phyloP scores from a whole-genome alignment of 805 yeast genomes.

The Jamesozyma rosinii region DNA sequence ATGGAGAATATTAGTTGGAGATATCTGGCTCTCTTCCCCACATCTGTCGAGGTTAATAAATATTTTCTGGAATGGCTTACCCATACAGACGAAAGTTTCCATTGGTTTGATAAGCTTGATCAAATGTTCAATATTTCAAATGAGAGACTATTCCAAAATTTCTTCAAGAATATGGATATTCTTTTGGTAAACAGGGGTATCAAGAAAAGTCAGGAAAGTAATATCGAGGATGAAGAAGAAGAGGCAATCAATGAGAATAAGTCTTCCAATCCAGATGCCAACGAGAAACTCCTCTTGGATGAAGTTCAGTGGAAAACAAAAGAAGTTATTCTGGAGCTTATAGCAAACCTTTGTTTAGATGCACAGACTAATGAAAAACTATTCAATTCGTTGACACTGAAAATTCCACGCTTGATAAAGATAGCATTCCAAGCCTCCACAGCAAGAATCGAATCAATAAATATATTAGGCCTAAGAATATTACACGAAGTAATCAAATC shows the following conservation, averaged over 20 bases:
- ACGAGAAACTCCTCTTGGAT: slow-evolving; percentile 9
- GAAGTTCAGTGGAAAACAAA: slow-evolving; percentile 38
- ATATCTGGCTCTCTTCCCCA: slow-evolving; percentile 39
- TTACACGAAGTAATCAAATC: slow-evolving; percentile 53
- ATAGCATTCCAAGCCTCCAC: slow-evolving; percentile 77
- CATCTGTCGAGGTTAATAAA: slow-evolving; percentile 35
- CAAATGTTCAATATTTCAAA: slow-evolving; percentile 40
- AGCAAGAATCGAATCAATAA: slow-evolving; percentile 50
- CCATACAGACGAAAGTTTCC: slow-evolving; percentile 35
- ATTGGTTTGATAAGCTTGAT: slow-evolving; percentile 53
- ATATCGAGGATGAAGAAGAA: slow-evolving; percentile 40
- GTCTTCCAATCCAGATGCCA: neutral
- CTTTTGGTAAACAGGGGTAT: slow-evolving; percentile 33
- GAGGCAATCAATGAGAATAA: slow-evolving; percentile 33
- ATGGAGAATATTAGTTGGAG: slow-evolving; percentile 55
- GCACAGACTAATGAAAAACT: slow-evolving; percentile 5
- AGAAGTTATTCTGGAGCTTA: slow-evolving; percentile 30
- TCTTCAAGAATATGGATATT: slow-evolving; percentile 35
- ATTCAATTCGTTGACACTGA: slow-evolving; percentile 10
- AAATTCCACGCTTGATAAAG: slow-evolving; percentile 61
- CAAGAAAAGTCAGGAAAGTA: slow-evolving; percentile 27
- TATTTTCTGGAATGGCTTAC: slow-evolving; percentile 56
- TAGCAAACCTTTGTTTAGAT: slow-evolving; percentile 17
- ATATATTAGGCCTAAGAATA: slow-evolving; percentile 56
- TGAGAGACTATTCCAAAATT: slow-evolving; percentile 34